A percentile compares a stretch with the other conserved stretches of the same genome.
phyloP scores from a whole-genome alignment of 176 grass and related monocot species.

The Zoysia pacifica region DNA sequence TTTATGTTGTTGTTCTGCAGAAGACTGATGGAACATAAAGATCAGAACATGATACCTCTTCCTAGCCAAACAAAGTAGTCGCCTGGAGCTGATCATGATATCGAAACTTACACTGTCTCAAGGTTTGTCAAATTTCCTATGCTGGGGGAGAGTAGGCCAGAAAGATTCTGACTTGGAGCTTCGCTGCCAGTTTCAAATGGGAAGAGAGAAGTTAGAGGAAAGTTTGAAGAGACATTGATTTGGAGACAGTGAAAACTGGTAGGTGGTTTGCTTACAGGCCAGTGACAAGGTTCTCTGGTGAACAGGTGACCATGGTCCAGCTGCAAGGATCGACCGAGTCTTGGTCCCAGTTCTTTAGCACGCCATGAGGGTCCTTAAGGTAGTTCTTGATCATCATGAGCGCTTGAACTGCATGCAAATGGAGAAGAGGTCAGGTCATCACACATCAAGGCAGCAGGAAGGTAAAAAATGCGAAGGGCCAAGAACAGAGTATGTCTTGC shows the following conservation, averaged over 20 bases:
- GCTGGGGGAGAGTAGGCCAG: conserved; percentile 71
- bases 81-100: conserved; percentile 16
- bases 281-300: conserved; percentile 63
- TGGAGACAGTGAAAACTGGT: conserved; percentile 3
- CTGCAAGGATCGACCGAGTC: conserved; percentile 93
- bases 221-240: background rate
- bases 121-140: conserved; percentile 87
- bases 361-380: conserved; percentile 77
- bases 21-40: conserved; percentile 45
- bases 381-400: conserved; percentile 78
- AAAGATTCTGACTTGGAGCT: conserved; percentile 79
- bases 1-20: conserved; percentile 89
- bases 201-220: conserved; percentile 9
- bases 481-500: background rate
- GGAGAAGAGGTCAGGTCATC: background rate
- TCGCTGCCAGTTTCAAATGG: conserved; percentile 49
- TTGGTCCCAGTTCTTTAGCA: conserved; percentile 86
- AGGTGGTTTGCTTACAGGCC: conserved; percentile 56
- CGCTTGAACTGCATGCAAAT: conserved; percentile 77
- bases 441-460: background rate
- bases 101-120: conserved; percentile 67
- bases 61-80: conserved; percentile 5
- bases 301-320: conserved; percentile 91
- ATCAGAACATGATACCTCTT: conserved; percentile 25
- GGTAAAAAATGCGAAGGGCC: background rate